Base-by-base conservation (phyloP, 345 rosid species). In the Durio zibethinus region DNA sequence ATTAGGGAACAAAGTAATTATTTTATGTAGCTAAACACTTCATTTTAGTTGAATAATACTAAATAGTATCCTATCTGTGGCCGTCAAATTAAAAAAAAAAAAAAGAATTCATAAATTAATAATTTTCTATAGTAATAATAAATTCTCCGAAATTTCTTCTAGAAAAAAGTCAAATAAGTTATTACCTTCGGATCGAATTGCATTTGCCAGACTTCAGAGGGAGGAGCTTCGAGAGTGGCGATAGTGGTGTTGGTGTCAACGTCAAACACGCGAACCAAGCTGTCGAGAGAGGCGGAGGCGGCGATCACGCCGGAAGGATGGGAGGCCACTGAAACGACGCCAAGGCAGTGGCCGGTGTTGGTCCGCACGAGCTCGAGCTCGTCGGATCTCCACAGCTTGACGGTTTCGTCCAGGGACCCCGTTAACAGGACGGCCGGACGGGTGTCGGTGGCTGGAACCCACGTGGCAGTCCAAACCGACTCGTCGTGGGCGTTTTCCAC, bases 141-240 rank as follows among this genome's bases (percentile, higher is more conserved):
- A 40, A n/a, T 38, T n/a, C 7, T 65, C 29, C 0, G 12, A 12
- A 60, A 12, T 11, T 60, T n/a, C 16, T 35, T 7, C 29, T 4
- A 35, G 25, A 35, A 7, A 50, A 29, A 3, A 3, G 42, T 25
- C 36, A 38, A 0, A 20, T 1, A 69, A 45, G 12, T 0, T 27
- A 74, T 38, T 71, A 94, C 99, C 99, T 85, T 89, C 67, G 99
- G 94, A 77, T 94, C 87, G 79, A 96, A 96, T 83, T 88, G 90
- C 99, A 96, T 87, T 77, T 96, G 97, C 98, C 98, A 94, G 68
- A 94, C 95, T 83, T 96, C 98, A 18, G 98, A 92, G 10, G 99
- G 98, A 11, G 98, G 97, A 77, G 97, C 98, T 79, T 96, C 98
- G 66, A 96, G 89, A 60, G 92, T 85, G 52, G 98, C 97, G 73